Evolutionary conservation across 208 protist genomes (phyloP).

Genomic region (Leishmania turanica): DNA sequence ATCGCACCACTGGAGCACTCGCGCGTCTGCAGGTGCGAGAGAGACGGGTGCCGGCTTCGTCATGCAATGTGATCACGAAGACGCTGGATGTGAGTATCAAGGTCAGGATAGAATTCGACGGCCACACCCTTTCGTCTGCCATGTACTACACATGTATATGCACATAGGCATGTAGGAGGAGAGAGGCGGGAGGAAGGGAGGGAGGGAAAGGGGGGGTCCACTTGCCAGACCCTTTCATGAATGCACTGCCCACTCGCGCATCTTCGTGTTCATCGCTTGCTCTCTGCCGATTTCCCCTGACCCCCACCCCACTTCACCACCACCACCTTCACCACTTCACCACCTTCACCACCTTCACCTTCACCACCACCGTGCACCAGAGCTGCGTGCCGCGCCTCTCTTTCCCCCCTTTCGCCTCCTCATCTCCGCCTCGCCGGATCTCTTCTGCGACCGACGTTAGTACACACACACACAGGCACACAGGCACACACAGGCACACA

Average conservation of each 20-base stretch:
- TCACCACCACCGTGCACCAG: neutral
- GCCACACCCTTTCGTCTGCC: neutral
- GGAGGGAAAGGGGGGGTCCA: neutral
- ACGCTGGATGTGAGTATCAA: neutral
- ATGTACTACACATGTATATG: neutral
- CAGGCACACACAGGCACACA: neutral
- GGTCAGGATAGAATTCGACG: neutral
- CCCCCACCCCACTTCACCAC: neutral
- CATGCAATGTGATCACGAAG: neutral
- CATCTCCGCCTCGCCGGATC: neutral
- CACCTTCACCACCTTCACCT: no score
- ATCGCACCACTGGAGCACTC: neutral
- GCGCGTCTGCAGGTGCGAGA: neutral
- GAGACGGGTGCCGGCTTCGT: neutral
- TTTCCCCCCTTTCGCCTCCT: neutral
- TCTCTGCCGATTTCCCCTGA: neutral
- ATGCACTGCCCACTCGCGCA: neutral
- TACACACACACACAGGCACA: conserved; percentile 8
- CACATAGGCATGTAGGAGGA: neutral
- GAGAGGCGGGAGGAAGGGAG: neutral
- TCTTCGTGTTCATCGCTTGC: neutral
- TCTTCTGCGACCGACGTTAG: no score
- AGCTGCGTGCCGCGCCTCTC: neutral
- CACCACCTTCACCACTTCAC: no score
- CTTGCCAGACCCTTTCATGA: neutral